Evolutionary conservation across 768 basidiomycete species (phyloP).

Genomic region (Asterophora lycoperdoides): DNA sequence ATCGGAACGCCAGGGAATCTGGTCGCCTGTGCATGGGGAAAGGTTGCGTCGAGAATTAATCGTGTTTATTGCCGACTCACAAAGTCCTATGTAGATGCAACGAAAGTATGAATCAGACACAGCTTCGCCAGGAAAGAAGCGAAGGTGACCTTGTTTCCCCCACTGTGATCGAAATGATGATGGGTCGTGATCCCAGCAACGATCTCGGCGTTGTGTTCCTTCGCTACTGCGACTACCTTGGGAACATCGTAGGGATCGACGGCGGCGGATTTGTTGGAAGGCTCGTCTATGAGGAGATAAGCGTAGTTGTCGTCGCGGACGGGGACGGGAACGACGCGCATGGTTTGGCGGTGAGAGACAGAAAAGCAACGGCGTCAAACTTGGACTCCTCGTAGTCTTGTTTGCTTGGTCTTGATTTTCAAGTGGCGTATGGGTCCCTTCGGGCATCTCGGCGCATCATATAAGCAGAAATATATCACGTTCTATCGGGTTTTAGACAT

Average conservation of each 20-base stretch:
- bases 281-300: conserved; percentile 73
- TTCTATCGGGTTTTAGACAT: too few species aligned
- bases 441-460: too few species aligned
- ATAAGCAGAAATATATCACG: too few species aligned
- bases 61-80: conserved; percentile 31
- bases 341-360: conserved; percentile 27
- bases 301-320: conserved; percentile 84
- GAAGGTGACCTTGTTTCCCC: conserved; percentile 68
- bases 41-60: conserved; percentile 4
- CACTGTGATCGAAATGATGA: conserved; percentile 87
- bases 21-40: conserved; percentile 29
- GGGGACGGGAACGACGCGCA: conserved; percentile 78
- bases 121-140: background rate
- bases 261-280: conserved; percentile 63
- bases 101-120: background rate
- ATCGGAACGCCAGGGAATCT: conserved; percentile 48
- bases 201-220: conserved; percentile 56
- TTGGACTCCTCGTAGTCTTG: background rate
- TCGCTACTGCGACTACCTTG: conserved; percentile 62
- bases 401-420: too few species aligned
- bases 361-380: conserved; percentile 17
- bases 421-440: too few species aligned
- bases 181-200: conserved; percentile 85
- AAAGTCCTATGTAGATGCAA: conserved; percentile 37
- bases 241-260: conserved; percentile 78